A percentile compares a stretch with the other conserved stretches of the same genome.
phyloP scores from a whole-genome alignment of 495 filamentous ascomycete species.

The Penicillium robsamsonii region DNA sequence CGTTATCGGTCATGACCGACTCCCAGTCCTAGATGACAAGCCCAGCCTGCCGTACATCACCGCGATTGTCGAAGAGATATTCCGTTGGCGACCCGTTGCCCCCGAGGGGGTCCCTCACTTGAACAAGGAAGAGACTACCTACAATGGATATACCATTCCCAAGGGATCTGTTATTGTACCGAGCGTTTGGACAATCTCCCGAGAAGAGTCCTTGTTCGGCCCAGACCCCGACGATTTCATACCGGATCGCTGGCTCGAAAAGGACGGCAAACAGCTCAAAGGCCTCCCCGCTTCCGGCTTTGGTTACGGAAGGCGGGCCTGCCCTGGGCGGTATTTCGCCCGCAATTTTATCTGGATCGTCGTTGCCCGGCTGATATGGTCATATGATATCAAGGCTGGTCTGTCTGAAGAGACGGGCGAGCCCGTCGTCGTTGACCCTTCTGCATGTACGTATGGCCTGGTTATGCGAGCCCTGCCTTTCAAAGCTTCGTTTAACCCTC shows the following conservation, averaged over 20 bases:
- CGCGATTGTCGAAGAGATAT: slow-evolving; percentile 51
- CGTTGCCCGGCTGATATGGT: background rate
- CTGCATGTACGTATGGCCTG: slow-evolving; percentile 27
- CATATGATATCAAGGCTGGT: background rate
- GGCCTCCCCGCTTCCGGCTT: background rate
- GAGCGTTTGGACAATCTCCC: background rate
- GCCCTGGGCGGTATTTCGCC: background rate
- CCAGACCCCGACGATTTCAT: background rate
- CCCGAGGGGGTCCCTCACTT: slow-evolving; percentile 31
- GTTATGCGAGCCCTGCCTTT: slow-evolving; percentile 27
- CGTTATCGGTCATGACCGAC: slow-evolving; percentile 5
- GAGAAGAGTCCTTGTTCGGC: background rate
- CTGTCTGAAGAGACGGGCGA: slow-evolving; percentile 10
- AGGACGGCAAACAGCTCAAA: background rate
- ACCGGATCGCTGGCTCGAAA: background rate
- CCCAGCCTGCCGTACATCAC: slow-evolving; percentile 43
- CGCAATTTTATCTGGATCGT: background rate
- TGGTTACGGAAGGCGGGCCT: background rate
- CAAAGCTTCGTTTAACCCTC: slow-evolving; percentile 25
- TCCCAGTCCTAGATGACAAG: slow-evolving; percentile 36
- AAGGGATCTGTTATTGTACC: background rate
- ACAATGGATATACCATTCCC: background rate
- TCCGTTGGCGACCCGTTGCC: slow-evolving; percentile 51
- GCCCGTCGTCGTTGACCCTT: slow-evolving; percentile 18
- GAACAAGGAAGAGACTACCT: background rate